Evolutionary conservation across 352 stramenopile genomes (phyloP), one percentile per base, ranked within the genome.

Genomic region (Pythium pyrilobum): DNA sequence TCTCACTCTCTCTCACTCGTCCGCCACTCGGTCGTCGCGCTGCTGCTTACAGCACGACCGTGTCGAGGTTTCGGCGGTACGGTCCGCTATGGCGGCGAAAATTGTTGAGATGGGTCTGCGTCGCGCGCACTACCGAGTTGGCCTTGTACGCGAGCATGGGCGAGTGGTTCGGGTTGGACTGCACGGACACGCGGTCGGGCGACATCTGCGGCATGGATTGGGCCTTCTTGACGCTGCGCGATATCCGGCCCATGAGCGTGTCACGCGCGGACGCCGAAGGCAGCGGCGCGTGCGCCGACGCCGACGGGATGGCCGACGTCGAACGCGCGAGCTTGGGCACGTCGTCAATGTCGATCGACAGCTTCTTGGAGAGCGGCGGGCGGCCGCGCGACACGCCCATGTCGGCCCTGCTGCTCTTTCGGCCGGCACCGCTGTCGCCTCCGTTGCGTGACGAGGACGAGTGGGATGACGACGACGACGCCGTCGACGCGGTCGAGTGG

Each of bases 51-150:
- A 71, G 70, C 58, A 74, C 67, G 45, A 66, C 62, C 21, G 69
- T 75, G 33, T 85, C 71, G 16, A 48, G 56, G 41, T 69, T 81
- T 52, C 70, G 77, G 21, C 71, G 74, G 51, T 74, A 77, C 4
- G 66, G 68, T 12, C 69, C 64, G 46, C 74, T 80, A 49, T 77
- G 71, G 25, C 71, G 69, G 31, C 71, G 74, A 52, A 85, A 85
- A 56, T 67, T 67, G 53, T 63, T 67, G 28, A 67, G 53, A 36
- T 67, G 60, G 10, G 52, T 40, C 31, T 59, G 48, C 8, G 53
- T 63, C 16, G 52, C 37, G 4, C 42, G 33, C 28, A 67, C 32
- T 29, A 67, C 48, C 3, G 60, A 29, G 42, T 62, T 56, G 21
- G 60, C 52, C 49, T 67, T 67, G 60, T 63, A 67, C 31, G 47